Conservation (phyloP, 768 basidiomycete species). For the Pisolithus albus region DNA sequence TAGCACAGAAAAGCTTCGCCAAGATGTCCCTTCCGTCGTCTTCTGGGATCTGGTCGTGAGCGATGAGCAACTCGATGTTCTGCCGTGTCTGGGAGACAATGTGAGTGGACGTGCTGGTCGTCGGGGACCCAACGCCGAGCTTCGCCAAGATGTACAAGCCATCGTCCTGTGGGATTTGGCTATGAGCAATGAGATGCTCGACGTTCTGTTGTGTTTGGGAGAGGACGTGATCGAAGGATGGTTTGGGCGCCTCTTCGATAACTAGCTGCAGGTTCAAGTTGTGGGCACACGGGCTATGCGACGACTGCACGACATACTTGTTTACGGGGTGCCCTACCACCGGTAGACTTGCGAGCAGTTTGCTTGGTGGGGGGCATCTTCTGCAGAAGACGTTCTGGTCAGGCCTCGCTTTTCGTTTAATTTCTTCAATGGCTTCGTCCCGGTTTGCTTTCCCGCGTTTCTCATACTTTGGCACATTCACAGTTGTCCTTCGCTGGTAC, state of each 20-base stretch:
- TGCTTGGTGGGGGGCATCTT: too few relatives aligned
- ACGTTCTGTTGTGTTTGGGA: conserved; percentile 43
- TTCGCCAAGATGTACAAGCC: conserved; percentile 34
- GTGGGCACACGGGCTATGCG: too few relatives aligned
- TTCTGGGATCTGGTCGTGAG: conserved; percentile 36
- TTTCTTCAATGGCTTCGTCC: too few relatives aligned
- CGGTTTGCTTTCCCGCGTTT: too few relatives aligned
- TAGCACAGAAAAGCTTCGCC: conserved; percentile 29
- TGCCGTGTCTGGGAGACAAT: conserved; percentile 40
- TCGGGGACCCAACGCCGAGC: conserved; percentile 22
- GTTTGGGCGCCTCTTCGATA: conserved; percentile 16
- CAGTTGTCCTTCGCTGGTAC: too few relatives aligned
- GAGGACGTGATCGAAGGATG: conserved; percentile 32
- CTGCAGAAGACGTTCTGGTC: too few relatives aligned
- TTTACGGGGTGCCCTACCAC: too few relatives aligned
- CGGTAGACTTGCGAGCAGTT: too few relatives aligned
- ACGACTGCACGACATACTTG: too few relatives aligned
- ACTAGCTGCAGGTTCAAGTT: too few relatives aligned
- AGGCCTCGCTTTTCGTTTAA: too few relatives aligned
- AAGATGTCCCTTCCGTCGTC: conserved; percentile 35
- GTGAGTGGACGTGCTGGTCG: conserved; percentile 21
- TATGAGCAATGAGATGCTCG: conserved; percentile 37
- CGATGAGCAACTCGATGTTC: conserved; percentile 41
- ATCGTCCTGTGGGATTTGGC: conserved; percentile 34
- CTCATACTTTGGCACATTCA: too few relatives aligned